phyloP scores from a whole-genome alignment of 768 basidiomycete genomes.

The Termitomyces sp. region DNA sequence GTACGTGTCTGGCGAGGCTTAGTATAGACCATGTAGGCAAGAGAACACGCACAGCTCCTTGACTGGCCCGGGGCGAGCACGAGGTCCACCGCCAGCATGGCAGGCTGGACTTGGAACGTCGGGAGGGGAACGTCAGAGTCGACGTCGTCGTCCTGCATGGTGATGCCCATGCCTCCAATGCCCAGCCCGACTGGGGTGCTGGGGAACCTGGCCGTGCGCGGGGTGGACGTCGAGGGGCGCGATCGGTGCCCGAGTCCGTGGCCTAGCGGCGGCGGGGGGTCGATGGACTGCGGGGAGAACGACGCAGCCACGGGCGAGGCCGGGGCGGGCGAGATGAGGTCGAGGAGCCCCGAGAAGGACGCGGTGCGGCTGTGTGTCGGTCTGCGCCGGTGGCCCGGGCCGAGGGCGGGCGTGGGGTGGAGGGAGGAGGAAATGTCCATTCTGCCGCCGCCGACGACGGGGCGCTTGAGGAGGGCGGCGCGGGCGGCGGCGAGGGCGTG shows the following conservation, averaged over 20 bases:
- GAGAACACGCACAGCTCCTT: constrained; percentile 61
- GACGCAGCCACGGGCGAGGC: constrained; percentile 9
- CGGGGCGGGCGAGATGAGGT: constrained; percentile 35
- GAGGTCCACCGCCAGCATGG: constrained; percentile 88
- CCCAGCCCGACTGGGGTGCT: neutral
- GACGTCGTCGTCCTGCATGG: constrained; percentile 35
- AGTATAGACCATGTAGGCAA: neutral
- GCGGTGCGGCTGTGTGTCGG: constrained; percentile 44
- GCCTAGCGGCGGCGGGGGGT: too few relatives aligned
- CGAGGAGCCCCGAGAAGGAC: constrained; percentile 49
- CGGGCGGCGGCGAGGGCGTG: constrained; percentile 43
- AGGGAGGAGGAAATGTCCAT: constrained; percentile 68
- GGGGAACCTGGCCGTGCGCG: neutral
- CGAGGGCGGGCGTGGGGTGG: constrained; percentile 12
- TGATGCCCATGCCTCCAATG: constrained; percentile 9
- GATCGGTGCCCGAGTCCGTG: neutral
- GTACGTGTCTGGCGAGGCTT: constrained; percentile 66
- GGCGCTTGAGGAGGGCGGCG: constrained; percentile 39
- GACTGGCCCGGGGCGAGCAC: constrained; percentile 78
- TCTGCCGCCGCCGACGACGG: constrained; percentile 64
- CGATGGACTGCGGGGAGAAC: constrained; percentile 1
- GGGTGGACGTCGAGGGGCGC: neutral
- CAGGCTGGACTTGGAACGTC: constrained; percentile 79
- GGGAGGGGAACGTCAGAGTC: constrained; percentile 68
- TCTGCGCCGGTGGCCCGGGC: constrained; percentile 14